phyloP scores from a whole-genome alignment of 495 filamentous ascomycete species.

The Penicillium ucsense region DNA sequence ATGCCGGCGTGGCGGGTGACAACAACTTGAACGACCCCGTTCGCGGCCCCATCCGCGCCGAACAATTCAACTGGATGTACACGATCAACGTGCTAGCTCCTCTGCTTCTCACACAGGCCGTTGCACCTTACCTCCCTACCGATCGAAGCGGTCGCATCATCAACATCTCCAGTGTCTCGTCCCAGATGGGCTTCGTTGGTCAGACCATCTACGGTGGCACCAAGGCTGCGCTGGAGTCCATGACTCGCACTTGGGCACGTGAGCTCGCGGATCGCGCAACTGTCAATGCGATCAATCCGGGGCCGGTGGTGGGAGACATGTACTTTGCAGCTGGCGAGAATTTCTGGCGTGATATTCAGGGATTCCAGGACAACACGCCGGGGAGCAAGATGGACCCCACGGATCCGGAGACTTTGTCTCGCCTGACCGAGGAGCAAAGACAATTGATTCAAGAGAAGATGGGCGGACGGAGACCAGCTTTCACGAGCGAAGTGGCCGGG shows the following conservation, averaged over 20 bases:
- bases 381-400: slow-evolving; percentile 37
- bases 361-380: slow-evolving; percentile 61
- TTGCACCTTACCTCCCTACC: slow-evolving; percentile 56
- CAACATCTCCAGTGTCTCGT: slow-evolving; percentile 64
- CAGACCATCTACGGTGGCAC: slow-evolving; percentile 80
- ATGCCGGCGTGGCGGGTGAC: slow-evolving; percentile 64
- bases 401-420: slow-evolving; percentile 32
- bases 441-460: slow-evolving; percentile 48
- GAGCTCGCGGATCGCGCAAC: slow-evolving; percentile 71
- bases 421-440: slow-evolving; percentile 51
- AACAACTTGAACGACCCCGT: slow-evolving; percentile 46
- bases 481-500: slow-evolving; percentile 70
- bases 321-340: slow-evolving; percentile 42
- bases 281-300: slow-evolving; percentile 83
- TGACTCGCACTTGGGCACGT: slow-evolving; percentile 82
- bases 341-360: slow-evolving; percentile 47
- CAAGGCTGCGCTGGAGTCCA: slow-evolving; percentile 83
- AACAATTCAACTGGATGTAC: slow-evolving; percentile 64
- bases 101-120: slow-evolving; percentile 67
- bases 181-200: slow-evolving; percentile 55
- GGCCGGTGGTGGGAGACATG: slow-evolving; percentile 78
- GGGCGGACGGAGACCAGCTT: slow-evolving; percentile 59
- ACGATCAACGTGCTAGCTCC: slow-evolving; percentile 79
- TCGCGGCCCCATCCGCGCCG: slow-evolving; percentile 31
- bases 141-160: slow-evolving; percentile 73